Conservation (phyloP, 1,284 basidiomycete genomes). For the Athelia psychrophila region DNA sequence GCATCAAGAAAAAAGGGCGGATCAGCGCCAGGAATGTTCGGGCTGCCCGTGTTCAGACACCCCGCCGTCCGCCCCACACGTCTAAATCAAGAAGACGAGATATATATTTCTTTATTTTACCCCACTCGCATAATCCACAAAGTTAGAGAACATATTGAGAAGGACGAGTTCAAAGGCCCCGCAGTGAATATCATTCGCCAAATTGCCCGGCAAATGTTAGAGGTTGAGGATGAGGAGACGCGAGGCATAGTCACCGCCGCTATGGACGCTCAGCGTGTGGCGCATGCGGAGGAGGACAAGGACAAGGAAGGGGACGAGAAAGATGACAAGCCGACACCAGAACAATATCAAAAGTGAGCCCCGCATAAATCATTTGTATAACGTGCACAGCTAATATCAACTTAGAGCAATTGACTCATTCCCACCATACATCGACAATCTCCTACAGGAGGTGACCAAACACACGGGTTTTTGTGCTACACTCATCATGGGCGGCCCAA, state of each 20-base stretch:
- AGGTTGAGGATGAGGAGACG: not conserved
- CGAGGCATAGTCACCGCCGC: too few species aligned
- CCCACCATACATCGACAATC: not conserved
- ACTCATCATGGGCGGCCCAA: not conserved
- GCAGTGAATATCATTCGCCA: not conserved
- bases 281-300: not conserved
- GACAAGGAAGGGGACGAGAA: not conserved
- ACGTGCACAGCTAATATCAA: not conserved
- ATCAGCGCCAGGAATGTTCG: too few species aligned
- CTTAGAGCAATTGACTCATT: not conserved
- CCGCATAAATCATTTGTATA: not conserved
- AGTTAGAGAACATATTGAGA: not conserved
- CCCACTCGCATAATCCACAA: not conserved
- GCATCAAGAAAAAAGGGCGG: too few species aligned
- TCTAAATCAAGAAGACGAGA: not conserved
- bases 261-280: too few species aligned
- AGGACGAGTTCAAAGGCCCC: not conserved
- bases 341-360: not conserved
- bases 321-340: not conserved
- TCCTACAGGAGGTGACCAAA: not conserved
- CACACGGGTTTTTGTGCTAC: not conserved
- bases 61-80: not conserved
- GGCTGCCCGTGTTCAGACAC: not conserved
- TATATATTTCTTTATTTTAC: not conserved
- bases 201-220: not conserved